Conservation (phyloP, 2,329 filamentous ascomycete species). For the Claviceps citrina region DNA sequence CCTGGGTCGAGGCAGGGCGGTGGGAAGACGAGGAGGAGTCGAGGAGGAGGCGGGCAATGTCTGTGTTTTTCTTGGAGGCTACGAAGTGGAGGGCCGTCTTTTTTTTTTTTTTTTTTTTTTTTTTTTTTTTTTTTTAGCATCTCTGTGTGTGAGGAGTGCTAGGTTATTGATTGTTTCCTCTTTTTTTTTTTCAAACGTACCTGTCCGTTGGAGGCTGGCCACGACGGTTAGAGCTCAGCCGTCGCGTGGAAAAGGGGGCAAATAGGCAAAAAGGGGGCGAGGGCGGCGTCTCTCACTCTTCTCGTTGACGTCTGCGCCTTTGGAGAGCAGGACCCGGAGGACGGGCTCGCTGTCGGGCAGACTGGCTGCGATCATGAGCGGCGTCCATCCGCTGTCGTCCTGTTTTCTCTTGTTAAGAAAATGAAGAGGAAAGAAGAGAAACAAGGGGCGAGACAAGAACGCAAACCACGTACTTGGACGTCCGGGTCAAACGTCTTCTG, state of each 20-base stretch:
- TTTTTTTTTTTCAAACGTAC: slow-evolving; percentile 16
- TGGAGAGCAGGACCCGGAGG: slow-evolving; percentile 50
- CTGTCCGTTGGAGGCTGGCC: slow-evolving; percentile 40
- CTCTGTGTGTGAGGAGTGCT: no score
- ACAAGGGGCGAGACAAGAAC: no score
- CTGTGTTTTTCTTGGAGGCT: slow-evolving; percentile 76
- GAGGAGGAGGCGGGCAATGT: slow-evolving; percentile 65
- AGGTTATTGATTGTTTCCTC: no score
- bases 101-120: no score
- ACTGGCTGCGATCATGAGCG: slow-evolving; percentile 68
- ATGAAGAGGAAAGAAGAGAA: no score
- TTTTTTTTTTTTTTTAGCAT: no score
- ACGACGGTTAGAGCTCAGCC: not conserved
- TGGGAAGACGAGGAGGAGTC: slow-evolving; percentile 49
- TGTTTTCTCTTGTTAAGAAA: no score
- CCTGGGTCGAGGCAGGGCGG: slow-evolving; percentile 54
- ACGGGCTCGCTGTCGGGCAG: slow-evolving; percentile 56
- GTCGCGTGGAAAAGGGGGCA: not conserved
- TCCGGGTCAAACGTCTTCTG: slow-evolving; percentile 69
- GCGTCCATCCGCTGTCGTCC: slow-evolving; percentile 70
- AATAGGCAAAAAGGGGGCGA: not conserved
- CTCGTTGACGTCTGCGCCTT: slow-evolving; percentile 56
- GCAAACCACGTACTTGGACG: slow-evolving; percentile 53
- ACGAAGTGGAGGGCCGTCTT: slow-evolving; percentile 84
- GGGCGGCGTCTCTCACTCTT: slow-evolving; percentile 38